Conservation (phyloP, 2,329 filamentous ascomycete genomes). For the Aspergillus phoenicis region DNA sequence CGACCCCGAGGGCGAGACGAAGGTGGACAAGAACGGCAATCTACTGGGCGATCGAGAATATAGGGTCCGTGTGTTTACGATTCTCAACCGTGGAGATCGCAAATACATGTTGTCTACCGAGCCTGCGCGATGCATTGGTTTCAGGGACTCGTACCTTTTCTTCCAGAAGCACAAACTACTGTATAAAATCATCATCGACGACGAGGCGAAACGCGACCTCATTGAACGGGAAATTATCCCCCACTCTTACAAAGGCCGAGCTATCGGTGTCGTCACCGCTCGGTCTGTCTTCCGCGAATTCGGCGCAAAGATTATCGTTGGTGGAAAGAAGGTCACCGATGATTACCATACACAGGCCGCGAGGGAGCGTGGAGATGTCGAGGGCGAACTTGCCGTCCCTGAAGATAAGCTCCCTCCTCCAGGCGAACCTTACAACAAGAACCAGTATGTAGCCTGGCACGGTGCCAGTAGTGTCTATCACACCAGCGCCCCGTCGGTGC, state of each 20-base stretch:
- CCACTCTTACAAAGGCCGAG: conserved; percentile 96
- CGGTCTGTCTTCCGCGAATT: conserved; percentile 97
- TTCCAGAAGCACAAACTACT: conserved; percentile 97
- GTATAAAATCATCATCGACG: conserved; percentile 97
- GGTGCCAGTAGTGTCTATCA: conserved; percentile 96
- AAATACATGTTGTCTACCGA: conserved; percentile 99
- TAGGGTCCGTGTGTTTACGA: conserved; percentile 91
- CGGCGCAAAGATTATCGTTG: conserved; percentile 89
- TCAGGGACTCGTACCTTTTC: conserved; percentile 97
- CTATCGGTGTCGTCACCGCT: conserved; percentile 94
- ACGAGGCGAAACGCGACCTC: conserved; percentile 95
- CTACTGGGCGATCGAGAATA: conserved; percentile 86
- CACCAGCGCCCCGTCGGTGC: conserved; percentile 74
- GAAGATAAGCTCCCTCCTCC: conserved; percentile 73
- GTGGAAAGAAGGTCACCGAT: conserved; percentile 80
- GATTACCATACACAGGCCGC: conserved; percentile 84
- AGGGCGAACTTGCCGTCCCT: conserved; percentile 89
- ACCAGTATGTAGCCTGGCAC: conserved; percentile 98
- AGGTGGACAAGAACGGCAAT: conserved; percentile 87
- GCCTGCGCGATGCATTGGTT: conserved; percentile 92
- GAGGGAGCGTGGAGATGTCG: conserved; percentile 73
- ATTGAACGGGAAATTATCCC: conserved; percentile 95
- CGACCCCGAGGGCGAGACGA: conserved; percentile 84
- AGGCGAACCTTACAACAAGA: conserved; percentile 95
- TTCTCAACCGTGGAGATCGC: conserved; percentile 77